phyloP scores from a whole-genome alignment of 192 early-diverging fungal species.

The Entomortierella parvispora region DNA sequence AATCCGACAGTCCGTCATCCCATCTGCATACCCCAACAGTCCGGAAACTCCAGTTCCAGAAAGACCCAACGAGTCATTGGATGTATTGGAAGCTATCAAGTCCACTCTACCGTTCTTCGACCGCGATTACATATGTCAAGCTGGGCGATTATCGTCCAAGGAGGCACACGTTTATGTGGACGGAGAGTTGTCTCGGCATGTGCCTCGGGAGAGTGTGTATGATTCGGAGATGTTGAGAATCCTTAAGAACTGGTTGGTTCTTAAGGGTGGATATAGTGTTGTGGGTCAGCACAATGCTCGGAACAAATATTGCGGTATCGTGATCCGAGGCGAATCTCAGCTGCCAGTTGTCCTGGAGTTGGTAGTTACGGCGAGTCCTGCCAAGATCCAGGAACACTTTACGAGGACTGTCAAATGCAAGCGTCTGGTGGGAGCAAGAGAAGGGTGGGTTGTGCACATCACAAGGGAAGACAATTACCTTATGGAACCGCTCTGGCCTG shows the following conservation, averaged over 20 bases:
- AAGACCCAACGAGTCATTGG: slow-evolving; percentile 10
- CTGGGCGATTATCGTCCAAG: slow-evolving; percentile 17
- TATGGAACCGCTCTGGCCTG: slow-evolving; percentile 10
- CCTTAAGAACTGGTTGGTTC: slow-evolving; percentile 23
- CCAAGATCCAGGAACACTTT: slow-evolving; percentile 15
- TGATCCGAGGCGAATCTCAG: background rate
- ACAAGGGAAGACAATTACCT: slow-evolving; percentile 26
- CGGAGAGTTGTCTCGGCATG: background rate
- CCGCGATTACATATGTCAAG: slow-evolving; percentile 16
- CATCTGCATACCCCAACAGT: background rate
- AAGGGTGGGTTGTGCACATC: slow-evolving; percentile 33
- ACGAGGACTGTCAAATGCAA: slow-evolving; percentile 13
- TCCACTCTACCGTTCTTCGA: slow-evolving; percentile 23
- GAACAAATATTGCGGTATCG: slow-evolving; percentile 6
- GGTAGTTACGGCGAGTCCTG: slow-evolving; percentile 20
- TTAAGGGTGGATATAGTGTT: slow-evolving; percentile 3
- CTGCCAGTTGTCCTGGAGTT: too few species aligned
- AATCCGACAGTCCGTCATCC: slow-evolving; percentile 15
- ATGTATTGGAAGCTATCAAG: slow-evolving; percentile 26
- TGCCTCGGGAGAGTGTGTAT: slow-evolving; percentile 41
- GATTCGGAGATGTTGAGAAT: slow-evolving; percentile 31
- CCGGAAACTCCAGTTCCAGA: background rate
- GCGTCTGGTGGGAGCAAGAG: slow-evolving; percentile 14
- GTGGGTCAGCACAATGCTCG: slow-evolving; percentile 33
- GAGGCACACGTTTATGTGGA: slow-evolving; percentile 8